Percentiles rank a stretch among this genome's conserved stretches.
Conservation (phyloP, 768 basidiomycete species). For the button mushroom (Agaricus bisporus) region DNA sequence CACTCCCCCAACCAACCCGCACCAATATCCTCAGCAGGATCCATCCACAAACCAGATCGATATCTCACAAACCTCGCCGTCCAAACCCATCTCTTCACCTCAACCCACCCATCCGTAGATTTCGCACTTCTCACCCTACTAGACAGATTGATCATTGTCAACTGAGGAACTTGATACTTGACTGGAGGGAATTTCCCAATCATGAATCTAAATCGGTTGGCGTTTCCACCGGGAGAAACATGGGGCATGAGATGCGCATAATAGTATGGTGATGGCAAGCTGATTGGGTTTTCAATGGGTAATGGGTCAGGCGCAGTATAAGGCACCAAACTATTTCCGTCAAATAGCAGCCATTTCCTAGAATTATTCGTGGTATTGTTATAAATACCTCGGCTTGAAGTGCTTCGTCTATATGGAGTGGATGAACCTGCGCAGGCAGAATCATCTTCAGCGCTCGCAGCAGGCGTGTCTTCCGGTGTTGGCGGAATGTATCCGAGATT, state of each 20-base stretch:
- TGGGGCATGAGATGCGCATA: constrained; percentile 58
- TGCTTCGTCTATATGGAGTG: background rate
- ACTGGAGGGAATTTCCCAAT: constrained; percentile 28
- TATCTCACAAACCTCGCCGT: constrained; percentile 37
- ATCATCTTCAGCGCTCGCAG: background rate
- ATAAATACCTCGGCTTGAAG: background rate
- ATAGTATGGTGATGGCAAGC: constrained; percentile 71
- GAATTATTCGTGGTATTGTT: constrained; percentile 7
- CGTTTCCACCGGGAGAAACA: constrained; percentile 12
- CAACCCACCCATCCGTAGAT: constrained; percentile 51
- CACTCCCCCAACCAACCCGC: constrained; percentile 75
- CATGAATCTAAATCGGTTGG: constrained; percentile 27
- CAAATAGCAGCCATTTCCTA: constrained; percentile 67
- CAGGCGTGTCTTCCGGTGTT: constrained; percentile 18
- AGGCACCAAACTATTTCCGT: constrained; percentile 55
- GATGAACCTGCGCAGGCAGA: background rate
- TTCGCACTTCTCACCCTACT: constrained; percentile 51
- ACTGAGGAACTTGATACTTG: constrained; percentile 36
- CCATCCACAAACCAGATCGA: constrained; percentile 22
- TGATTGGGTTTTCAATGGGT: constrained; percentile 50
- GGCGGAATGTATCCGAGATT: constrained; percentile 75
- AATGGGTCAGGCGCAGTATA: constrained; percentile 53
- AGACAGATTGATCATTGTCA: constrained; percentile 41
- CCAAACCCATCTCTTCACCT: constrained; percentile 64
- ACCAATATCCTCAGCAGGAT: constrained; percentile 30